Base-by-base conservation (phyloP, 768 basidiomycete species). In the Suillus placidus region DNA sequence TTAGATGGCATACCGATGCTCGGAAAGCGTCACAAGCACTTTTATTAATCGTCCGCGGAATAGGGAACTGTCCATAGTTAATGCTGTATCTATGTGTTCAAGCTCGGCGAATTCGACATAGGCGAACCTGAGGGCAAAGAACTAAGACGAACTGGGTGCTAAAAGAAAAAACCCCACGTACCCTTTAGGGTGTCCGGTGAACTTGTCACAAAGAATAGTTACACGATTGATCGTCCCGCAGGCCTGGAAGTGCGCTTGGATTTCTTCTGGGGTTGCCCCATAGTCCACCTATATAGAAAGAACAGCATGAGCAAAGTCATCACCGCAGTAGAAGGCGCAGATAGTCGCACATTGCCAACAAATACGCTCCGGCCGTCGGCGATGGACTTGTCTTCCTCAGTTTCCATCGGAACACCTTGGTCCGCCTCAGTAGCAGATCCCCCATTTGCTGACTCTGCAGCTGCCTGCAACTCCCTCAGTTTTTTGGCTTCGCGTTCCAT, bases 171-270 rank as follows among this genome's bases (percentile, higher is more conserved):
- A n/a, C 34, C 34, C 56, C 34, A 75, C 81, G 38, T 69, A 95
- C 95, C 97, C 97, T 87, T 98, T 98, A 56, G 97, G 97, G 80
- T 98, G 96, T 57, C 97, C 97, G 30, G 97, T 99, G 79, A 97
- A 99, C 81, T 99, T 99, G 86, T 99, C 97, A 78, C 97, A 99
- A 35, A 99, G 88, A 73, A 99, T 99, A 1, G 97, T 99, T 51
- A 99, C 95, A 71, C 97, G 88, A 81, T 99, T 99, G 79, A 99
- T 99, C 18, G 93, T 94, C 7, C 97, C 97, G 74, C 96, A 99
- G 18, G 96, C 90, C 76, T 95, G 93, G 81, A 99, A 99, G 77
- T 99, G 97, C 20, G 84, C 88, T 81, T 99, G 97, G 60, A 99
- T 95, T 76, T 99, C 97, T 79, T 99, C 97, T 20, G 97, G 97